phyloP scores from a whole-genome alignment of 2,329 filamentous ascomycete genomes.

The Botrytis deweyae region DNA sequence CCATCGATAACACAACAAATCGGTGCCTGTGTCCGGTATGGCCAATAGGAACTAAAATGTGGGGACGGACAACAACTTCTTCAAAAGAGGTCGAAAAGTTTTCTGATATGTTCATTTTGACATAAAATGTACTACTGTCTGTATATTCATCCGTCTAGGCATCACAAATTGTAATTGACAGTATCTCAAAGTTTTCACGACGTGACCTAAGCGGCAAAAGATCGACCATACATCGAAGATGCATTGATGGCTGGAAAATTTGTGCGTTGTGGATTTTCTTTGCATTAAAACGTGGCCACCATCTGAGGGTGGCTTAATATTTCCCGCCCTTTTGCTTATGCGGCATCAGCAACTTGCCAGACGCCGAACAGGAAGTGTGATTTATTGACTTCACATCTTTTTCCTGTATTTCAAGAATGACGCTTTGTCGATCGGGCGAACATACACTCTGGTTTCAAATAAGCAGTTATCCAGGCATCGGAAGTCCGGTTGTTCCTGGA shows the following conservation, averaged over 20 bases:
- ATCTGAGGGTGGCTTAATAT: conserved; percentile 5
- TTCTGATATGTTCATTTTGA: neutral
- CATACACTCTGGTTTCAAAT: neutral
- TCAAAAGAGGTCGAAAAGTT: neutral
- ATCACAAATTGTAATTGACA: neutral
- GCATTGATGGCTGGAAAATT: neutral
- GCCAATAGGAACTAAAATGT: neutral
- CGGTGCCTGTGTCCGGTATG: neutral
- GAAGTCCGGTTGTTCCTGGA: neutral
- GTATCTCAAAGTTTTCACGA: neutral
- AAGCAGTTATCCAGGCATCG: neutral
- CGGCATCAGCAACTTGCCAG: neutral
- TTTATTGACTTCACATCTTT: neutral
- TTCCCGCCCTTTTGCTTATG: conserved; percentile 1
- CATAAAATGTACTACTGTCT: neutral
- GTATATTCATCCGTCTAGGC: neutral
- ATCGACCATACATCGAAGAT: neutral
- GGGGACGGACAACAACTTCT: neutral
- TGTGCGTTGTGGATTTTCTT: conserved; percentile 12
- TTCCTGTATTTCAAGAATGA: neutral
- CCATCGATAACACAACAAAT: conserved; percentile 1
- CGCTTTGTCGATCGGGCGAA: neutral
- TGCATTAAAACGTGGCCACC: conserved; percentile 13
- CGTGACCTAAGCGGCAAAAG: neutral
- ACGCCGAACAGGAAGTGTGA: neutral